phyloP scores from a whole-genome alignment of 176 grass and related monocot species.

The Lolium multiflorum region DNA sequence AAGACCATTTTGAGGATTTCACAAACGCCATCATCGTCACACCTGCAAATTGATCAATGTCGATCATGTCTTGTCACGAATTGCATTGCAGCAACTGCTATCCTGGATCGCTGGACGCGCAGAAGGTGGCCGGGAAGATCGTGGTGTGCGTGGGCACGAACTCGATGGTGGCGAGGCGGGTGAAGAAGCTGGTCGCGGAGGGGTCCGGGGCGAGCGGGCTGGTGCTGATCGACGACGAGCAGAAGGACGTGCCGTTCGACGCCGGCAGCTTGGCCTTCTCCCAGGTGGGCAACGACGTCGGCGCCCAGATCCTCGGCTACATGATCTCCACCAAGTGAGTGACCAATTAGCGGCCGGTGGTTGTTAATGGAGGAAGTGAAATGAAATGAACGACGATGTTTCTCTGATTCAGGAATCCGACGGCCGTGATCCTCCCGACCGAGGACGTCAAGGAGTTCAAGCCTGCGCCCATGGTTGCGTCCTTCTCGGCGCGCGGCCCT shows the following conservation, averaged over 20 bases:
- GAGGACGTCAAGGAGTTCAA: conserved; percentile 66
- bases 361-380: neutral
- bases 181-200: conserved; percentile 84
- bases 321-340: conserved; percentile 83
- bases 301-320: conserved; percentile 83
- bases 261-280: conserved; percentile 80
- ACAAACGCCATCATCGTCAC: neutral
- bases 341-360: neutral
- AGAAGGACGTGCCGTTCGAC: conserved; percentile 74
- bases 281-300: conserved; percentile 70
- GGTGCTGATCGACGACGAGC: conserved; percentile 72
- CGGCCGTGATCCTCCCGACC: conserved; percentile 73
- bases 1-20: neutral
- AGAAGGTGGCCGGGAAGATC: conserved; percentile 86
- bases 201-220: conserved; percentile 60
- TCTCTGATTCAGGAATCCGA: conserved; percentile 58
- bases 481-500: conserved; percentile 82
- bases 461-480: conserved; percentile 83
- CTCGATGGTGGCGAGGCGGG: conserved; percentile 65
- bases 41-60: neutral
- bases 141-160: conserved; percentile 77
- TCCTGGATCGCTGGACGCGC: conserved; percentile 82
- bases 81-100: conserved; percentile 76
- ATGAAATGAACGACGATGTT: neutral
- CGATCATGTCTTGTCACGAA: neutral